Conservation (phyloP, 2,329 filamentous ascomycete species). For the Sporothrix brasiliensis region DNA sequence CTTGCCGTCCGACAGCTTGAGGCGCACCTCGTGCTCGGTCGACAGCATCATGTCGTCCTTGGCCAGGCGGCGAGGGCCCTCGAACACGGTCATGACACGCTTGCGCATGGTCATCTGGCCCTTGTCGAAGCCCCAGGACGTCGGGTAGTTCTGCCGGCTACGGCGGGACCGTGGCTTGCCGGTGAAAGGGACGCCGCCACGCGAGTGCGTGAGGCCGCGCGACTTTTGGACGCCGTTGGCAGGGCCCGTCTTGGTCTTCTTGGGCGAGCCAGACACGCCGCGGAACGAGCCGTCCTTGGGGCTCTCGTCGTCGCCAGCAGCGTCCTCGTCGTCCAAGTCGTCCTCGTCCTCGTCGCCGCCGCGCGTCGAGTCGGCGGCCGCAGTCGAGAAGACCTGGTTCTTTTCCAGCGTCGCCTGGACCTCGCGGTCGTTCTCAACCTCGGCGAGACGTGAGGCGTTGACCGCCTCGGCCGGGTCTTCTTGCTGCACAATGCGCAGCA, state of each 20-base stretch:
- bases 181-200: constrained; percentile 65
- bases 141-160: constrained; percentile 90
- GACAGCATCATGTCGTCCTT: constrained; percentile 99
- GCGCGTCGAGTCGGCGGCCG: constrained; percentile 40
- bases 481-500: constrained; percentile 71
- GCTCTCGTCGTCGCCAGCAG: constrained; percentile 56
- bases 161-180: constrained; percentile 71
- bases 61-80: constrained; percentile 82
- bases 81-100: constrained; percentile 89
- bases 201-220: constrained; percentile 75
- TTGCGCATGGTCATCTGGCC: constrained; percentile 99
- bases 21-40: constrained; percentile 88
- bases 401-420: constrained; percentile 66
- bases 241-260: constrained; percentile 57
- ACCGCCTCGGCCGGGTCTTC: constrained; percentile 70
- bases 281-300: constrained; percentile 24
- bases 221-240: constrained; percentile 65
- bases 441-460: constrained; percentile 67
- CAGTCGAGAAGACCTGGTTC: constrained; percentile 60
- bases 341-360: constrained; percentile 52
- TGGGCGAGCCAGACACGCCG: constrained; percentile 46
- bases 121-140: constrained; percentile 88
- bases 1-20: constrained; percentile 74
- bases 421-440: constrained; percentile 65
- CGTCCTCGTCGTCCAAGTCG: constrained; percentile 57